These are phyloP conservation scores for Phycomyces nitens DNA, from an alignment of 192 early-diverging fungal genomes.

Conservation along the genomic window DNA sequence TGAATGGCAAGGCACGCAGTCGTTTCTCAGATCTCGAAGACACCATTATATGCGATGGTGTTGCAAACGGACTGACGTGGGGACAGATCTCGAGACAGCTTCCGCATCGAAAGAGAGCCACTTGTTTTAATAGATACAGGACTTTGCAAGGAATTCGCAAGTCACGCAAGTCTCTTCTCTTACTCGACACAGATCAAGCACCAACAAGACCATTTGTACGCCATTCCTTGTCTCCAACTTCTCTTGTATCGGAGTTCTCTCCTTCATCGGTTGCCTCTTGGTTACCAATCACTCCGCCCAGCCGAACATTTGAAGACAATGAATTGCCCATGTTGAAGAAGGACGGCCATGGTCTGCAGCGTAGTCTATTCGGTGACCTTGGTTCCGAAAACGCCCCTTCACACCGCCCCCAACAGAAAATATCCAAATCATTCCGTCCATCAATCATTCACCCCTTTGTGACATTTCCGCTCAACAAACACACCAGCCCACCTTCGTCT, in stretches of 20 bases:
- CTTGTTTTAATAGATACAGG: slow-evolving; percentile 36
- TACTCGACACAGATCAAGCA: not conserved
- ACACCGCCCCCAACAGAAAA: not conserved
- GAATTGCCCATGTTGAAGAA: not conserved
- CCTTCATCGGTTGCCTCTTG: not conserved
- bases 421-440: not conserved
- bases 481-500: not conserved
- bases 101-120: slow-evolving; percentile 36
- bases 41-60: slow-evolving; percentile 32
- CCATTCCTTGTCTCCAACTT: not conserved
- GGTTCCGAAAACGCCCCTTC: not conserved
- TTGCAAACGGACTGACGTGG: slow-evolving; percentile 35
- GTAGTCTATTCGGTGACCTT: not conserved
- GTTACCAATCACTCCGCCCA: not conserved
- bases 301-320: not conserved
- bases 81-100: slow-evolving; percentile 34
- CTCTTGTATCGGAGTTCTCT: not conserved
- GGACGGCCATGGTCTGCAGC: not conserved
- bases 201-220: not conserved
- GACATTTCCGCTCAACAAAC: not conserved
- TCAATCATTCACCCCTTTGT: not conserved
- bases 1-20: slow-evolving; percentile 28
- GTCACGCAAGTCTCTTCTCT: slow-evolving; percentile 20
- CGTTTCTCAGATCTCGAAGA: slow-evolving; percentile 32
- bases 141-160: slow-evolving; percentile 36